Conservation (phyloP, 768 basidiomycete genomes). For the Lactifluus subvellereus region DNA sequence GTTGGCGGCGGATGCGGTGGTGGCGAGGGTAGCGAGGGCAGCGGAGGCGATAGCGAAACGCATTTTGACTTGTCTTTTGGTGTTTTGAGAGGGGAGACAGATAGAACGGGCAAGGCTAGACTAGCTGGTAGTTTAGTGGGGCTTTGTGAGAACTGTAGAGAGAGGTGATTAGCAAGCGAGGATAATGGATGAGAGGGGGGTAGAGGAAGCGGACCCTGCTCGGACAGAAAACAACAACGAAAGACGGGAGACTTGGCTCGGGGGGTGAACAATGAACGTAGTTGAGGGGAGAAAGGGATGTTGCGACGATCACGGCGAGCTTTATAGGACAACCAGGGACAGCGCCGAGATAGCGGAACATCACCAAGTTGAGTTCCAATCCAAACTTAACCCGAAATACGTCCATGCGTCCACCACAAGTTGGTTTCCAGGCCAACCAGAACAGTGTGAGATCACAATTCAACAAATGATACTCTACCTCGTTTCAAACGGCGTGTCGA, state of each 20-base stretch:
- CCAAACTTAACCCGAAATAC: background rate
- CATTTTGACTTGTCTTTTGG: slow-evolving; percentile 15
- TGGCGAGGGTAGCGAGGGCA: slow-evolving; percentile 17
- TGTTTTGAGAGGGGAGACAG: background rate
- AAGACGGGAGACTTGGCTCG: slow-evolving; percentile 33
- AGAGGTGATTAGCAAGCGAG: background rate
- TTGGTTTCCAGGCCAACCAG: slow-evolving; percentile 13
- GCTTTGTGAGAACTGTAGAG: slow-evolving; percentile 23
- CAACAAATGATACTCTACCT: background rate
- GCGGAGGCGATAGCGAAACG: slow-evolving; percentile 19
- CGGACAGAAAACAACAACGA: slow-evolving; percentile 31
- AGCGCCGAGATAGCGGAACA: background rate
- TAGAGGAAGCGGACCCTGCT: slow-evolving; percentile 39
- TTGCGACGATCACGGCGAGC: background rate
- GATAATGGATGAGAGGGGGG: background rate
- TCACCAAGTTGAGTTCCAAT: too few species aligned
- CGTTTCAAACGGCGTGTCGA: background rate
- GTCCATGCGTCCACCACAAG: background rate
- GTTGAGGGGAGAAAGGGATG: slow-evolving; percentile 13
- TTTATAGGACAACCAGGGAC: background rate
- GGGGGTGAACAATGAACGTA: slow-evolving; percentile 21
- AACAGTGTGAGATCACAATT: background rate
- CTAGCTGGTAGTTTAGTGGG: slow-evolving; percentile 2
- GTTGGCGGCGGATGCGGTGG: slow-evolving; percentile 4
- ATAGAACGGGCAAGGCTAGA: slow-evolving; percentile 5